Percentiles rank a stretch among this genome's conserved stretches.
These are phyloP conservation scores for Linum trigynum DNA, from an alignment of 345 rosid species.

Conservation along the genomic window DNA sequence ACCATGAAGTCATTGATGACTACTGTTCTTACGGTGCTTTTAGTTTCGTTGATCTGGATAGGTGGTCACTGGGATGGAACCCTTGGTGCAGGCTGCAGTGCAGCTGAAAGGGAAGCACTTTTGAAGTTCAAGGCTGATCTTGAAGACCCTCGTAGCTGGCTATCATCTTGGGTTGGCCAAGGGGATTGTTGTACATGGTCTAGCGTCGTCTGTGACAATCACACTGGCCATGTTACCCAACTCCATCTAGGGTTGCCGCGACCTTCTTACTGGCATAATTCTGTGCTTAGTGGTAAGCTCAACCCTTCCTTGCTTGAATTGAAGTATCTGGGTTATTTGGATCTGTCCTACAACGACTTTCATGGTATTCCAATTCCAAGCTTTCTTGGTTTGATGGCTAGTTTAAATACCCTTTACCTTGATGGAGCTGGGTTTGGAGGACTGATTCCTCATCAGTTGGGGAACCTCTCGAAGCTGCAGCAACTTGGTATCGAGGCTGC, in stretches of 20 bases:
- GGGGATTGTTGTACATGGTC: background rate
- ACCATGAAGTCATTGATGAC: too few relatives aligned
- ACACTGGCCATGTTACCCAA: background rate
- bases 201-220: background rate
- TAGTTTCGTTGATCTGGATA: background rate
- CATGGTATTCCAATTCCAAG: background rate
- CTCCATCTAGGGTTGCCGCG: background rate
- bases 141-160: background rate
- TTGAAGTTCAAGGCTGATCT: background rate
- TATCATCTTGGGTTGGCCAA: background rate
- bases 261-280: background rate
- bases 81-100: background rate
- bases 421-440: background rate
- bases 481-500: background rate
- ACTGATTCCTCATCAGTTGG: constrained; percentile 1
- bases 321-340: constrained; percentile 6
- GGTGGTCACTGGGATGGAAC: background rate
- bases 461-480: constrained; percentile 1
- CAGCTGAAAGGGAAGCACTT: background rate
- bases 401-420: background rate
- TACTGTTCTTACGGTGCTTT: background rate
- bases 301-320: constrained; percentile 6
- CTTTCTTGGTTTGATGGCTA: background rate
- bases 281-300: constrained; percentile 2
- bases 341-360: constrained; percentile 6